phyloP scores from a whole-genome alignment of 495 filamentous ascomycete species.

The Tuber microsphaerosporum region DNA sequence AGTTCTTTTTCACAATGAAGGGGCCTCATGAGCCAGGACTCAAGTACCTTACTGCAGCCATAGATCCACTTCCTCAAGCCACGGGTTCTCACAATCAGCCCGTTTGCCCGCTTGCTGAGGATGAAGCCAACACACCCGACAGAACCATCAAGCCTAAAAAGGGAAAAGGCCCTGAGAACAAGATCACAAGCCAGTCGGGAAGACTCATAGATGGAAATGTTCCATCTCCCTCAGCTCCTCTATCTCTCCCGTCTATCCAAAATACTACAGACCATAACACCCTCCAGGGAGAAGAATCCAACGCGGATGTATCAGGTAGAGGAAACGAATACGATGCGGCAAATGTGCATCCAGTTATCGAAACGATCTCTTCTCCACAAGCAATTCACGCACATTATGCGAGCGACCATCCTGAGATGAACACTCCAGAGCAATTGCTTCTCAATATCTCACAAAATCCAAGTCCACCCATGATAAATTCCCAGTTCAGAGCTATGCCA shows the following conservation, averaged over 20 bases:
- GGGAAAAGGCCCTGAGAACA: background rate
- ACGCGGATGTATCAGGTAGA: background rate
- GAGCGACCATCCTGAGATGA: background rate
- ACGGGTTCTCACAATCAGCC: background rate
- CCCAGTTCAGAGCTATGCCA: background rate
- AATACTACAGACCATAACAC: background rate
- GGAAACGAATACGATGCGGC: background rate
- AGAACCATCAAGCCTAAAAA: background rate
- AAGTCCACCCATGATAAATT: background rate
- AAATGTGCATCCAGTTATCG: background rate
- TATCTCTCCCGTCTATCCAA: background rate
- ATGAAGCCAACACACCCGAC: background rate
- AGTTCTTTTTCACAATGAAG: background rate
- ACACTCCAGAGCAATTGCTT: background rate
- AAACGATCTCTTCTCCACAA: background rate
- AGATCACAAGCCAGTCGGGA: background rate
- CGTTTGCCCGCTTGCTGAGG: background rate
- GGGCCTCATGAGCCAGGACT: background rate
- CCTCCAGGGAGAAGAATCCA: background rate
- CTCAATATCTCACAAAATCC: slow-evolving; percentile 3
- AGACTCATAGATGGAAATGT: background rate
- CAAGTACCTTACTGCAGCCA: background rate
- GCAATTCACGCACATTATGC: background rate
- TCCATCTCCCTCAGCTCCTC: background rate
- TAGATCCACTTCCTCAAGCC: background rate